Evolutionary conservation across 192 early-diverging fungal genomes (phyloP), one percentile per base, ranked within the genome.

Genomic region (Chytriomyces confervae): DNA sequence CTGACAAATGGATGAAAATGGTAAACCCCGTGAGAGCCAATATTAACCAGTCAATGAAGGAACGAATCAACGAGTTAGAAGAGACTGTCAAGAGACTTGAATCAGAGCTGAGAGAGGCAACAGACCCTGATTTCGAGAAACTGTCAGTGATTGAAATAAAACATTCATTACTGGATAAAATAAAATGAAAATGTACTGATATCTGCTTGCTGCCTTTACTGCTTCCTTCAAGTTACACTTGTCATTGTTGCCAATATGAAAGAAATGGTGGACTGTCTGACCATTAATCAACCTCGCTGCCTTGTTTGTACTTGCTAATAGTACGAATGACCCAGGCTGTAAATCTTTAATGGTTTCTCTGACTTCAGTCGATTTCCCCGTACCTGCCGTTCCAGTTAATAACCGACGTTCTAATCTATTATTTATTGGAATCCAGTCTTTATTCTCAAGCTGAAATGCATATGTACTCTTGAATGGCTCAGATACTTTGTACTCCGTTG

Each of bases 221-320:
- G 53, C 53, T 60, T 60, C 53, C 53, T 60, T 60, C 53, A 60
- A 60, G 53, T 60, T 53, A 18, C 62, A 64, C 62, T 64, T 65
- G 63, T 36, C 29, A 27, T 65, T 65, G 63, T 65, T 65, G 63
- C 4, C 63, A 65, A 65, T 65, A 5, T 5, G 63, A 65, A 65
- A 65, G 63, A 27, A 65, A 36, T 65, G 29, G 5, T 65, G 63
- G 29, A 65, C 63, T 16, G 63, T 65, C 27, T 3, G 2, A 2
- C 63, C 29, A 6, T 65, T 65, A 36, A 65, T 65, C 20, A 65
- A 36, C 6, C 2, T 65, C 2, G 63, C 29, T 2, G 63, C 63
- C 2, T 65, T 65, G 63, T 65, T 65, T 65, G 63, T 65, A 65
- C 63, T 27, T n/a, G 63, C 63, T 3, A 65, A 65, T 0, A 24